These are phyloP conservation scores for Neurospora sp. DNA, from an alignment of 495 filamentous ascomycete genomes.

Conservation along the genomic window DNA sequence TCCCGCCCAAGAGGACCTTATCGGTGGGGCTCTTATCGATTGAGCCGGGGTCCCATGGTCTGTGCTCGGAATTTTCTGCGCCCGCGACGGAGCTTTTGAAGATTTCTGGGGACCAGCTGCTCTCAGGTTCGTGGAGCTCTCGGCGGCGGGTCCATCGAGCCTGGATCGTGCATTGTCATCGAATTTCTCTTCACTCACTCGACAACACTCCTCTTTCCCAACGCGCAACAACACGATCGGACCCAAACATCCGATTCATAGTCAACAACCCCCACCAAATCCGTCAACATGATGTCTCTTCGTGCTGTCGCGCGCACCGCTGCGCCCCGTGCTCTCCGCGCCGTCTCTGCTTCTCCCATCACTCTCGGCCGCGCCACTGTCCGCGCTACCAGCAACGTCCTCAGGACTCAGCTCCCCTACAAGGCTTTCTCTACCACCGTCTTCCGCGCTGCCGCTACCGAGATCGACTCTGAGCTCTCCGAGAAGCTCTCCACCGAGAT, in stretches of 20 bases:
- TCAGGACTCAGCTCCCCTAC: conserved; percentile 34
- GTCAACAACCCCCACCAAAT: not conserved
- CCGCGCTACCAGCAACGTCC: conserved; percentile 16
- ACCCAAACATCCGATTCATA: not conserved
- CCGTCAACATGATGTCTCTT: conserved; percentile 62
- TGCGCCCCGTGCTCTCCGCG: conserved; percentile 57
- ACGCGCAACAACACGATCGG: conserved; percentile 3
- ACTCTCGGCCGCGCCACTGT: conserved; percentile 32
- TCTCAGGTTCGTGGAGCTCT: not conserved
- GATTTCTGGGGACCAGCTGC: not conserved
- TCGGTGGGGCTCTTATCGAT: not conserved
- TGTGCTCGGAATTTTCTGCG: not conserved
- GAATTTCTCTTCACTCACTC: not conserved
- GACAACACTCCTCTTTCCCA: not conserved
- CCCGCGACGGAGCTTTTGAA: not conserved
- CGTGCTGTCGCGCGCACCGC: conserved; percentile 55
- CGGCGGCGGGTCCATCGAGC: not conserved
- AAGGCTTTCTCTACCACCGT: conserved; percentile 62
- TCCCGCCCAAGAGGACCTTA: not conserved
- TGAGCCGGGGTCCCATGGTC: not conserved
- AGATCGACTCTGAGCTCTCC: conserved; percentile 62
- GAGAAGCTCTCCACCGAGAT: conserved; percentile 72
- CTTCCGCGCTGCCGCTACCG: conserved; percentile 39
- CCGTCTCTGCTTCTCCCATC: conserved; percentile 43
- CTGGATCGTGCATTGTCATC: not conserved